Evolutionary conservation across 345 rosid species (phyloP), one percentile per base, ranked within the genome.

Genomic region (Anacardium occidentale): DNA sequence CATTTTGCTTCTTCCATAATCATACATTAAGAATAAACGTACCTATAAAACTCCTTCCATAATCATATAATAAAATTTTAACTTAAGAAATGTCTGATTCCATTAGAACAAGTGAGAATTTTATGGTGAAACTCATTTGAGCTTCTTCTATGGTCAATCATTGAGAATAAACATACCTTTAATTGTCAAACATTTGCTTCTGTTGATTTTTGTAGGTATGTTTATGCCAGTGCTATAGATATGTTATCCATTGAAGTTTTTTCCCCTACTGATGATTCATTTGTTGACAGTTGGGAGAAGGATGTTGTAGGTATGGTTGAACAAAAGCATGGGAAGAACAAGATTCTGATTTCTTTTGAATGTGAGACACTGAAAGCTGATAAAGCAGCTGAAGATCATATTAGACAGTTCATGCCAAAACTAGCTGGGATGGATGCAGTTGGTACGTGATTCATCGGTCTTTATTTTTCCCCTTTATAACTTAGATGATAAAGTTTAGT

Each of bases 361-460:
- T 92, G 99, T 32, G 96, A 91, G 83, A 95, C 98, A 37, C 79
- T 92, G 79, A 95, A 95, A 85, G 88, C 99, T 18, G 99, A 87
- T 12, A 64, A 89, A 68, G 96, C 90, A 69, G 99, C 99, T 14
- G 98, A 89, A 78, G 97, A 91, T 20, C 98, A 92, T 81, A 85
- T 91, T 74, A 82, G 74, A 75, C 83, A 81, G 80, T 95, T 82
- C 81, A 89, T 91, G 94, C 99, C 98, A 59, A 95, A 92, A 76
- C 68, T 95, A 84, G 80, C 84, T 12, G 98, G 98, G 26, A 83
- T 86, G 55, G 97, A 90, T 72, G 94, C 91, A 73, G 90, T 92
- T 59, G 94, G 98, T 95, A 87, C 7, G 88, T 25, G 13, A 51
- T n/a, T n/a, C n/a, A n/a, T 55, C 9, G 42, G 25, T 59, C 40